Conservation (phyloP, 169 alveolate genomes). For the Perkinsus chesapeaki region DNA sequence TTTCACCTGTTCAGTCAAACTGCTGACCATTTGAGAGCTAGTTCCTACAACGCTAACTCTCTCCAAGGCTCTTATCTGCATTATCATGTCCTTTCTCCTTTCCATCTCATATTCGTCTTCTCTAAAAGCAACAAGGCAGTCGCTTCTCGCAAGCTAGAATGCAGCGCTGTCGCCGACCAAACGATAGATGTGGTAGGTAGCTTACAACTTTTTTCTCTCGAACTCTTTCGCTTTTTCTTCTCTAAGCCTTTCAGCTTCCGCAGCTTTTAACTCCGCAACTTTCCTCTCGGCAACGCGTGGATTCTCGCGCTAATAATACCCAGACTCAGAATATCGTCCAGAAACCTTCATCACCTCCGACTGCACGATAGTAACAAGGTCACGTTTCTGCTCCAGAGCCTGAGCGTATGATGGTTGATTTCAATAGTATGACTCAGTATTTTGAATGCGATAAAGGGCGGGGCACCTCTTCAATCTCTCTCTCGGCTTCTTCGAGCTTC, state of each 20-base stretch:
- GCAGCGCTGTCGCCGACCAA: too few species aligned
- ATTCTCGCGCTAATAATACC: neutral
- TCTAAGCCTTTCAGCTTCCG: neutral
- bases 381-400: neutral
- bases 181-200: neutral
- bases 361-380: neutral
- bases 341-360: neutral
- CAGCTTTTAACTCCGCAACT: neutral
- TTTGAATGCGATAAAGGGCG: neutral
- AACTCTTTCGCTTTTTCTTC: neutral
- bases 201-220: neutral
- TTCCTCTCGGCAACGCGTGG: neutral
- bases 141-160: too few species aligned
- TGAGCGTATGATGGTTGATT: neutral
- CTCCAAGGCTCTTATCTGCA: neutral
- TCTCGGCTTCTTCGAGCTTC: neutral
- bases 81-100: neutral
- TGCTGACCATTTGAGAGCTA: too few species aligned
- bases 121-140: neutral
- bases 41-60: neutral
- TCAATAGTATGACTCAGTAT: neutral
- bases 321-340: neutral
- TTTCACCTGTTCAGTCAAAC: too few species aligned
- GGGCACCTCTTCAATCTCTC: neutral
- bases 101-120: neutral